Base-by-base conservation (phyloP, 2,329 filamentous ascomycete genomes). In the Botryosphaeria dothidea region DNA sequence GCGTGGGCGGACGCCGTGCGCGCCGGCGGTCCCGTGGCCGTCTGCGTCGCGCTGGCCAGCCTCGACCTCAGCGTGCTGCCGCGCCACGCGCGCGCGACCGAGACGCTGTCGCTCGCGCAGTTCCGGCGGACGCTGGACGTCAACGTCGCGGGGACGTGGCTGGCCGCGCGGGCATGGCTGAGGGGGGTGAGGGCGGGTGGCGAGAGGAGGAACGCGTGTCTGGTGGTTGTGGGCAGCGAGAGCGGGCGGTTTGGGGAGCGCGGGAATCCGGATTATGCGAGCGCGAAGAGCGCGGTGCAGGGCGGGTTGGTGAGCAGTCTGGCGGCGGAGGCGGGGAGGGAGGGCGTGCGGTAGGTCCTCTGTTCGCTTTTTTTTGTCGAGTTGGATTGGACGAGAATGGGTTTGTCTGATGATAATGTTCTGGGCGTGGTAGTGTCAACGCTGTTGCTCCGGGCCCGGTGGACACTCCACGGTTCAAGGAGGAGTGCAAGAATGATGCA, bases 361-460 rank as follows among this genome's bases (percentile, higher is more conserved):
- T 31, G 2, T 25, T 38, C 9, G n/a, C 17, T 41, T 15, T 13
- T 17, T 25, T 41, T 19, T 48, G 17, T 43, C 38, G n/a, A n/a
- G n/a, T n/a, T n/a, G n/a, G n/a, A n/a, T n/a, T n/a, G n/a, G n/a
- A n/a, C n/a, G n/a, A n/a, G n/a, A n/a, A n/a, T n/a, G n/a, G n/a
- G n/a, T n/a, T 29, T n/a, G 21, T 49, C 19, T n/a, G 43, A 49
- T 21, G n/a, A 17, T 45, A 0, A 3, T 19, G 19, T 19, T 6
- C 45, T 41, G 31, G 6, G 13, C 15, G 8, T 8, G 7, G 8
- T 25, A 75, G 81, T 56, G 78, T 83, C 23, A 83, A 83, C 69
- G 79, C 78, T 8, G 74, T 83, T 27, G 81, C 81, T 3, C 81
- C 81, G 17, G 81, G 81, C 7, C 73, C 80, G 4, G 81, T 83